Base-by-base conservation (phyloP, 2,329 filamentous ascomycete species). In the Rhinocladiella similis region DNA sequence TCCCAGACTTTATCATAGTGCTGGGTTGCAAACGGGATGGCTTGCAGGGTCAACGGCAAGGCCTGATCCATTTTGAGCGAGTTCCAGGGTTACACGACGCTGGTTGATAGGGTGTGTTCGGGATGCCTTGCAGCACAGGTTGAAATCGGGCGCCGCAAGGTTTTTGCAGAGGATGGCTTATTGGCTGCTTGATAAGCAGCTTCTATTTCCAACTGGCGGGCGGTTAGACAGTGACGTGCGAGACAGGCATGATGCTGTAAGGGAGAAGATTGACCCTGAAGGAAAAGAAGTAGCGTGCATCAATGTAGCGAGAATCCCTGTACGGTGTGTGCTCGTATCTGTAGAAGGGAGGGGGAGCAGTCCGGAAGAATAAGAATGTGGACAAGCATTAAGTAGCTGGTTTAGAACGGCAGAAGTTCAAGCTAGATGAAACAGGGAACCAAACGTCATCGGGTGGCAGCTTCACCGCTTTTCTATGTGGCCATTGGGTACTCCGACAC, bases 1-100 rank as follows among this genome's bases (percentile, higher is more conserved):
- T 62, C 58, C 41, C 57, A 56, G 33, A 64, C 56, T 41, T 62
- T 61, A 25, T 67, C 62, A 20, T 60, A 59, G 49, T 67, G 63
- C 33, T 61, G 50, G 35, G 60, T 35, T 25, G 54, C 62, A 22
- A 60, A 33, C 22, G 56, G 60, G 5, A 66, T 56, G 18, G 57
- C 65, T 36, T 60, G 59, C 19, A 66, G 47, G 50, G 45, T 54
- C 22, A 62, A 36, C 5, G 60, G 55, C n/a, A 61, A 43, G 45
- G 61, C 60, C 35, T 57, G 54, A 27, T 46, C 56, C 59, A 62
- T 62, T 53, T 51, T 50, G 56, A 53, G 36, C n/a, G 14, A 14
- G 19, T 42, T 33, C 20, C 18, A 14, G 29, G 29, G 48, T 56
- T 47, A 60, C 54, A 54, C 18, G 25, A 51, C 51, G 16, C 38